Base-by-base conservation (phyloP, 164 flowering plant genomes). In the Vitis rotundifolia region DNA sequence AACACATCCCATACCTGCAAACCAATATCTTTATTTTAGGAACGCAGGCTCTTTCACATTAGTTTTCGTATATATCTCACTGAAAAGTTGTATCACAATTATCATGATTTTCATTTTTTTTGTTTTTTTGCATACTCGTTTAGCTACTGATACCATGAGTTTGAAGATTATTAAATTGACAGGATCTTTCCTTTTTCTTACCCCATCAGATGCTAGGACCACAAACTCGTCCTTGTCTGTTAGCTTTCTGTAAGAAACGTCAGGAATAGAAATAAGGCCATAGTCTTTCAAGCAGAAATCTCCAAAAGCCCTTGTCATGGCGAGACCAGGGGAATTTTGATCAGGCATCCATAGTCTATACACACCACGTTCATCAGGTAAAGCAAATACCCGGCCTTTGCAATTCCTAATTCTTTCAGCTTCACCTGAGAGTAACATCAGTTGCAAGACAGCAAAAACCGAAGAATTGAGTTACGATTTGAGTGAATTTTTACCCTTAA, bases 121-220 rank as follows among this genome's bases (percentile, higher is more conserved):
- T 22, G n/a, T 22, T 0, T 22, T 22, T 22, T 22, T 22, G 1
- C 26, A 22, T 22, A 22, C 26, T 22, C 26, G 26, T 22, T 22
- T 22, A 22, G 26, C 26, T 22, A 2, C 26, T 22, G 26, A 22
- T 22, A 22, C 26, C 26, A 22, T 22, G 26, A 22, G 26, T 22
- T 22, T 22, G 26, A 22, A 22, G 26, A 22, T 22, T 22, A 1
- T 22, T 22, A 0, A 2, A 22, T 22, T 22, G 26, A 59, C 11
- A 12, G 61, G 8, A 59, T 59, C 22, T 8, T 63, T 8, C 44
- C 5, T 70, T 65, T 9, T 8, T 19, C 84, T 82, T 88, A 94
- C 97, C 91, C 97, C 98, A 78, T 94, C 98, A n/a, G 97, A 86
- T 48, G 97, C 98, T 10, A 94, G 75, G 69, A 94, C 93, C 19